These are phyloP conservation scores for Acanthamoeba healyi DNA, from an alignment of 208 protist species.

Conservation along the genomic window DNA sequence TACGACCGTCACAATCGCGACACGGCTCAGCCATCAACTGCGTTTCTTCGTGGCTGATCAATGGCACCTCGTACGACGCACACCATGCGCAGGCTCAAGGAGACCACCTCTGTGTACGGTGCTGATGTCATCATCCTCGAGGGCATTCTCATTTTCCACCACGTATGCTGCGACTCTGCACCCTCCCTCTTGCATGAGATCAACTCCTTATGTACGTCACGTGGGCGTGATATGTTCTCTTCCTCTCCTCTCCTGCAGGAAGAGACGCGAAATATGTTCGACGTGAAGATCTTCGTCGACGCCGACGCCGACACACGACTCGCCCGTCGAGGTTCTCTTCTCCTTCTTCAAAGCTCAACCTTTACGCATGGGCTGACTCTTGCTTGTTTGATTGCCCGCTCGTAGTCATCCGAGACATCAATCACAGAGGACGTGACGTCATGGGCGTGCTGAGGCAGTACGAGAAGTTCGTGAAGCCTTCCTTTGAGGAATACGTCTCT, in stretches of 20 bases:
- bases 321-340: conserved; percentile 87
- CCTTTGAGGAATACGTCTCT: conserved; percentile 89
- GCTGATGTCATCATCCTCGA: conserved; percentile 94
- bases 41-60: too few relatives aligned
- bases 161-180: neutral
- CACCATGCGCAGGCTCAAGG: conserved; percentile 46
- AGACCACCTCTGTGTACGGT: conserved; percentile 81
- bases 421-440: conserved; percentile 91
- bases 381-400: neutral
- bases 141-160: conserved; percentile 93
- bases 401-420: conserved; percentile 90
- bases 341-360: neutral
- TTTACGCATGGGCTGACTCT: neutral
- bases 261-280: conserved; percentile 89
- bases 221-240: too few relatives aligned
- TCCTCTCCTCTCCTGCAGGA: neutral
- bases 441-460: conserved; percentile 93
- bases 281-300: conserved; percentile 94
- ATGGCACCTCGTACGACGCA: neutral
- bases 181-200: neutral
- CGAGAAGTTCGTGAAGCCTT: conserved; percentile 93
- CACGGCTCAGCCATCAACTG: too few relatives aligned
- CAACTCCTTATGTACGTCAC: neutral
- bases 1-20: too few relatives aligned
- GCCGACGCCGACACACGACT: conserved; percentile 93